Base-by-base conservation (phyloP, 2,329 filamentous ascomycete genomes). In the Trichothecium roseum region DNA sequence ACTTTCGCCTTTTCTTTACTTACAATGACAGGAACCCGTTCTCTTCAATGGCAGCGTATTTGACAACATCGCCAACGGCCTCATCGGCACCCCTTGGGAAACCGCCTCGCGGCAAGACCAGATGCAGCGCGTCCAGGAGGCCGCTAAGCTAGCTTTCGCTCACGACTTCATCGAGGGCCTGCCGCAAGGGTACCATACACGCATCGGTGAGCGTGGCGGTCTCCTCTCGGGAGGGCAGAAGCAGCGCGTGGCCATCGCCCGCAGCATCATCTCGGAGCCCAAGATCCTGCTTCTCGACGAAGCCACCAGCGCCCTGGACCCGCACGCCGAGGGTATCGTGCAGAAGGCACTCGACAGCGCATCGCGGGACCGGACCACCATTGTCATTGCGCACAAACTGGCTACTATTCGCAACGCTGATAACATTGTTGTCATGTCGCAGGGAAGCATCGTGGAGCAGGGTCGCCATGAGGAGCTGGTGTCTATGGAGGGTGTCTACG, bases 181-280 rank as follows among this genome's bases (percentile, higher is more conserved):
- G 0, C 68, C 69, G 2, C 42, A 59, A 39, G 70, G 54, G 4
- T 61, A 62, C 44, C 61, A 70, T 2, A 78, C 78, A 0, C 57
- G 64, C 7, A 72, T 81, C 7, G 78, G 78, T 5, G 72, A 80
- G 44, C 66, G 68, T 9, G 78, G 78, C 2, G 70, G 74, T 26
- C 71, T 77, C 29, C 41, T 81, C 1, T 76, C 69, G 8, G 72
- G 72, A 17, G 72, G 72, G 2, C 72, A 76, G 48, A 66, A 68
- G 20, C 72, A 77, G 50, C 62, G 72, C 4, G 50, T 76, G 13
- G 64, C 68, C 3, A 72, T 76, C 59, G 53, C 52, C 7, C 49
- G 55, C 10, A 53, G 51, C 30, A 51, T 58, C 37, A 48, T 58
- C 17, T 54, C 52, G 13, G 45, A 56, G 36, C 55, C 55, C 1